Evolutionary conservation across 2,329 filamentous ascomycete species (phyloP).

Genomic region (Cordyceps cateniannulata): DNA sequence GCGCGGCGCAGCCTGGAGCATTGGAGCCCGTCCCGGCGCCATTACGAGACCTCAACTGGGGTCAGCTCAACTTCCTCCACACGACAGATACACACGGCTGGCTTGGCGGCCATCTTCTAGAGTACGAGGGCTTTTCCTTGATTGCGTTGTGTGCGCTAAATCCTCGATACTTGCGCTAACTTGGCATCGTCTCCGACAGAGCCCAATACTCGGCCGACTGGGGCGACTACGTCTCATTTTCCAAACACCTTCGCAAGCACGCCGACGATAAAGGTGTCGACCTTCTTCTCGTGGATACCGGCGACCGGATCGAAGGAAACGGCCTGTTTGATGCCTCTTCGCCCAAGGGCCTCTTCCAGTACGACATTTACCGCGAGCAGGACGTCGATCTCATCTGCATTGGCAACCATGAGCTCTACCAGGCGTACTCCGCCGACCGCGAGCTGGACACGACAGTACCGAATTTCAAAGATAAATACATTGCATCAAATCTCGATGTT

Average conservation of each 20-base stretch:
- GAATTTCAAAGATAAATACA: constrained; percentile 71
- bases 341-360: constrained; percentile 83
- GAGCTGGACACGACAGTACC: constrained; percentile 78
- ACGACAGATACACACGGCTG: constrained; percentile 96
- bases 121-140: constrained; percentile 48
- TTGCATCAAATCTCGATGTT: constrained; percentile 92
- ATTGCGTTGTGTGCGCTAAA: constrained; percentile 1
- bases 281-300: constrained; percentile 89
- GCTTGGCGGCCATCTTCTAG: constrained; percentile 87
- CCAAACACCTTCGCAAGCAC: constrained; percentile 69
- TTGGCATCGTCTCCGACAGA: constrained; percentile 33
- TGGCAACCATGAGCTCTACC: constrained; percentile 95
- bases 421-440: constrained; percentile 65
- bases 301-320: constrained; percentile 89
- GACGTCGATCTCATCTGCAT: constrained; percentile 76
- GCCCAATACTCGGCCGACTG: constrained; percentile 92
- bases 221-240: constrained; percentile 96
- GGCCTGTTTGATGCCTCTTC: constrained; percentile 85
- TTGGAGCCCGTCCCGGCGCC: constrained; percentile 72
- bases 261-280: constrained; percentile 76
- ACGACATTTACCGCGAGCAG: constrained; percentile 79
- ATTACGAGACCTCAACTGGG: constrained; percentile 80
- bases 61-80: constrained; percentile 94
- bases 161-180: background rate
- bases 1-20: constrained; percentile 68